Conservation (phyloP, 2,329 filamentous ascomycete species). For the Colletotrichum liriopes region DNA sequence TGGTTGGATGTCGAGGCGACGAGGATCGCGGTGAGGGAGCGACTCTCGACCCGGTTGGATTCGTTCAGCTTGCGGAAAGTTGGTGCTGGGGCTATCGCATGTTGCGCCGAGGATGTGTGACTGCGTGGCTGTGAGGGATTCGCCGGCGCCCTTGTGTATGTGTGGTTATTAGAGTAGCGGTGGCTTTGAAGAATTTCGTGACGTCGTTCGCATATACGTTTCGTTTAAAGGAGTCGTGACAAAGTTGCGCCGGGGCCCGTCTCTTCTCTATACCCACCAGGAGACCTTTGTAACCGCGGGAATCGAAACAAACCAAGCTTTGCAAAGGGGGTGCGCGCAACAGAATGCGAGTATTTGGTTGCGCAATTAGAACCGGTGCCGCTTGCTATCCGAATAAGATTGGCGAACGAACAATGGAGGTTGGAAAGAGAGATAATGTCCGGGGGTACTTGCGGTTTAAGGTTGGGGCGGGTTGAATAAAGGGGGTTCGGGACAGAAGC, state of each 20-base stretch:
- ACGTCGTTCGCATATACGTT: constrained; percentile 42
- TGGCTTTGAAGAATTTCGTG: constrained; percentile 30
- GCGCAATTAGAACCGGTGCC: constrained; percentile 8
- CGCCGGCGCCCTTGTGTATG: neutral
- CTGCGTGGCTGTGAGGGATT: neutral
- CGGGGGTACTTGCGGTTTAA: constrained; percentile 1
- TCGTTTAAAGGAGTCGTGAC: constrained; percentile 40
- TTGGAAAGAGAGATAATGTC: constrained; percentile 6
- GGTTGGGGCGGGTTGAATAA: constrained; percentile 2
- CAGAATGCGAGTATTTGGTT: neutral
- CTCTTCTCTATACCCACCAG: constrained; percentile 28
- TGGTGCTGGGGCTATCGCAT: constrained; percentile 38
- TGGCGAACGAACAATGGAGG: constrained; percentile 11
- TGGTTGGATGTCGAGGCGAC: constrained; percentile 18
- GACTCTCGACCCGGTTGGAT: constrained; percentile 22
- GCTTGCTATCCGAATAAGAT: constrained; percentile 26
- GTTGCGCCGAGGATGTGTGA: constrained; percentile 18
- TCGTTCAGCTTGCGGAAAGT: constrained; percentile 21
- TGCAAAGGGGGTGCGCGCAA: neutral
- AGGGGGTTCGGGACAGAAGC: neutral
- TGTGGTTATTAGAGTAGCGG: constrained; percentile 20
- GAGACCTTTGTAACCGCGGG: constrained; percentile 5
- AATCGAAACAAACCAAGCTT: neutral
- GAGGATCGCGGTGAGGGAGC: constrained; percentile 29
- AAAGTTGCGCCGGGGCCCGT: constrained; percentile 37